phyloP scores from a whole-genome alignment of 371 early-diverging fungal species.

The Rhizopus sp. region DNA sequence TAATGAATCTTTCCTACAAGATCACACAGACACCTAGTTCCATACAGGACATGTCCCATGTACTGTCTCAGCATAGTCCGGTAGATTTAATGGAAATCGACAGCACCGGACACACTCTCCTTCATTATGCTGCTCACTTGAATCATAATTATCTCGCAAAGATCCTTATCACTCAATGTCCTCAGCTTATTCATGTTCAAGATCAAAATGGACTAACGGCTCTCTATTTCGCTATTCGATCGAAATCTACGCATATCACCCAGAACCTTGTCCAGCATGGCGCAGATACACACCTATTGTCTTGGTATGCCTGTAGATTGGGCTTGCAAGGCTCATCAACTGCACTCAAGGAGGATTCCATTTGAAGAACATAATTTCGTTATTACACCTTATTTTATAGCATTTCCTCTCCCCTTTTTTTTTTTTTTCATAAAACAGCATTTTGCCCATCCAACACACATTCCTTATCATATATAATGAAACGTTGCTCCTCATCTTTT shows the following conservation, averaged over 20 bases:
- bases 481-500: not conserved
- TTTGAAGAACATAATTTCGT: no score
- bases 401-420: not conserved
- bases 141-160: slow-evolving; percentile 6
- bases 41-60: not conserved
- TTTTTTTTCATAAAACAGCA: not conserved
- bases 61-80: slow-evolving; percentile 6
- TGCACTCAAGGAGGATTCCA: no score
- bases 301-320: slow-evolving; percentile 7
- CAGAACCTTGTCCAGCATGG: slow-evolving; percentile 6
- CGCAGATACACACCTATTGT: slow-evolving; percentile 1
- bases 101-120: slow-evolving; percentile 17
- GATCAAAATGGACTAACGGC: slow-evolving; percentile 26
- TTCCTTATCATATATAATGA: no score
- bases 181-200: slow-evolving; percentile 4
- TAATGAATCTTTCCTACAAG: slow-evolving; percentile 77
- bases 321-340: no score
- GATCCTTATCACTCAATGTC: slow-evolving; percentile 2
- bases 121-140: slow-evolving; percentile 20
- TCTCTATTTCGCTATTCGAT: slow-evolving; percentile 18
- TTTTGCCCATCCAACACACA: no score
- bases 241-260: not conserved
- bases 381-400: no score
- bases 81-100: slow-evolving; percentile 2
- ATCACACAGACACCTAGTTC: not conserved